These are phyloP conservation scores for Blechomonas ayalai DNA, from an alignment of 208 protist species.

Conservation along the genomic window DNA sequence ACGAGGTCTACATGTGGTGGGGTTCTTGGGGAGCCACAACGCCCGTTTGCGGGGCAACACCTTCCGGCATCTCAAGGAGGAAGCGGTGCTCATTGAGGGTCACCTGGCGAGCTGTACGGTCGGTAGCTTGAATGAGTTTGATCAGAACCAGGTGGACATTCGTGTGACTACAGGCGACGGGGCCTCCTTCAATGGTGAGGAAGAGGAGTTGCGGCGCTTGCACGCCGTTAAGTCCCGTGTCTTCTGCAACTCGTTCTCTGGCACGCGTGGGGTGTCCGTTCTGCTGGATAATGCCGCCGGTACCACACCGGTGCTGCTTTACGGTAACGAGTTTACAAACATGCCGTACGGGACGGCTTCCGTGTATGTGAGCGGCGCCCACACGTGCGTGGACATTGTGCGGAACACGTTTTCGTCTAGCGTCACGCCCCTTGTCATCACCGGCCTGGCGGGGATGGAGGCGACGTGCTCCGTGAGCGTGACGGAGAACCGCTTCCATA, in stretches of 20 bases:
- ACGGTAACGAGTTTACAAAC: conserved; percentile 50
- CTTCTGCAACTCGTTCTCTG: conserved; percentile 55
- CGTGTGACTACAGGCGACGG: conserved; percentile 12
- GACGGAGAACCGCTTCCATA: conserved; percentile 47
- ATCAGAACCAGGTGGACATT: conserved; percentile 35
- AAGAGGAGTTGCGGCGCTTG: neutral
- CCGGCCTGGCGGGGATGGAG: too few species aligned
- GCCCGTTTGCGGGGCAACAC: conserved; percentile 42
- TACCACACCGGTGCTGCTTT: conserved; percentile 19
- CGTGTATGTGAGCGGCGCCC: conserved; percentile 24
- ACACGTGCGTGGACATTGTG: conserved; percentile 3
- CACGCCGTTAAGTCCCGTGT: conserved; percentile 10
- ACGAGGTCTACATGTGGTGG: conserved; percentile 41
- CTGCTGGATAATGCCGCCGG: conserved; percentile 26
- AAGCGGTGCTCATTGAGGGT: conserved; percentile 49
- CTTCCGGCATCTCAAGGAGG: conserved; percentile 40
- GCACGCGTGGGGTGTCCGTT: conserved; percentile 21
- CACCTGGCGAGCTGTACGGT: conserved; percentile 60
- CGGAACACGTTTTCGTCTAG: neutral
- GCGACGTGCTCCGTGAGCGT: conserved; percentile 9
- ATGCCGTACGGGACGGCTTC: conserved; percentile 28
- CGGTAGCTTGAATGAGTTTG: conserved; percentile 64
- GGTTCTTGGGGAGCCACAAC: conserved; percentile 36
- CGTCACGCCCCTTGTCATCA: conserved; percentile 1
- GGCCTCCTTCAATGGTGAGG: neutral